Evolutionary conservation across 805 yeast genomes (phyloP).

Genomic region (Myxozyma sirexii): DNA sequence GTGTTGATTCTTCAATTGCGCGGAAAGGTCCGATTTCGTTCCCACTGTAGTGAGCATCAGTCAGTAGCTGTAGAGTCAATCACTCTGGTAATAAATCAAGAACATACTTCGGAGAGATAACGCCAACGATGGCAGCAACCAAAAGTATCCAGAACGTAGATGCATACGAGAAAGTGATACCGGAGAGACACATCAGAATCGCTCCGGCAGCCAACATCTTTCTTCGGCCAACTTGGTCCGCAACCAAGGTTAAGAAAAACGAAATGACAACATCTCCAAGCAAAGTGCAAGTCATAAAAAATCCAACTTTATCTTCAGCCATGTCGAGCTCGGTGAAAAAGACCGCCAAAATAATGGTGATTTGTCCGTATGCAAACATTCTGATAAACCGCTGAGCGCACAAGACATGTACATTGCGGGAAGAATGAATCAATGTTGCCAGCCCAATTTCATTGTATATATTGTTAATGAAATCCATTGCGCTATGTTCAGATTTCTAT

Average conservation of each 20-base stretch:
- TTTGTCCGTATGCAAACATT: slow-evolving; percentile 46
- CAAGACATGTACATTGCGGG: slow-evolving; percentile 35
- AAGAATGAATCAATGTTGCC: slow-evolving; percentile 10
- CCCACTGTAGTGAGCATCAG: slow-evolving; percentile 44
- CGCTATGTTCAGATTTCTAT: not conserved
- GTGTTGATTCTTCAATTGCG: slow-evolving; percentile 56
- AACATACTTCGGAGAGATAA: slow-evolving; percentile 50
- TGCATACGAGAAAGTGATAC: slow-evolving; percentile 45
- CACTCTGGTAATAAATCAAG: too few relatives aligned
- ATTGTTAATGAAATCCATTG: slow-evolving; percentile 1
- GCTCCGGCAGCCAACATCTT: slow-evolving; percentile 48
- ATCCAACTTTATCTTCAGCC: slow-evolving; percentile 50
- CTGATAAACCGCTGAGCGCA: slow-evolving; percentile 42
- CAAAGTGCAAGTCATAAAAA: slow-evolving; percentile 53
- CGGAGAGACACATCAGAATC: slow-evolving; percentile 49
- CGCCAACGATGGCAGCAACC: slow-evolving; percentile 51
- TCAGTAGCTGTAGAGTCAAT: not conserved
- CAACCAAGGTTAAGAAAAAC: slow-evolving; percentile 50
- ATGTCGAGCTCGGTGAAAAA: slow-evolving; percentile 50
- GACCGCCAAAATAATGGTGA: slow-evolving; percentile 48
- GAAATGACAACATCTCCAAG: slow-evolving; percentile 57
- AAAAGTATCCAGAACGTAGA: slow-evolving; percentile 45
- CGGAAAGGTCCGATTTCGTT: slow-evolving; percentile 63
- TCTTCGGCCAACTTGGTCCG: slow-evolving; percentile 54
- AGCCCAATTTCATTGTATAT: slow-evolving; percentile 23